Evolutionary conservation across 331 rosid genomes (phyloP).

Genomic region (Saraca asoca): DNA sequence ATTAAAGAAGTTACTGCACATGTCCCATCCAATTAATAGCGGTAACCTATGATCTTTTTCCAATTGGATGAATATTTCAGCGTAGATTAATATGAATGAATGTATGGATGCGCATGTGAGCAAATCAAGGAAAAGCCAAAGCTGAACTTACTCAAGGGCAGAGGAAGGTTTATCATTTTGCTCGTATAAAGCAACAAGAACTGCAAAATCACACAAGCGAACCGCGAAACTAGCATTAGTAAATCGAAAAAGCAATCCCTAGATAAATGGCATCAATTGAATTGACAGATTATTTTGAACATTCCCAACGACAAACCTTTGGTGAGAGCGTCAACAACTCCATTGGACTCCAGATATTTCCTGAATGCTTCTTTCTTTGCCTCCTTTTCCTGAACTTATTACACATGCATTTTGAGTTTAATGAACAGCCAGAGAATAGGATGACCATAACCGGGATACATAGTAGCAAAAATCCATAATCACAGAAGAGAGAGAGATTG

Average conservation of each 20-base stretch:
- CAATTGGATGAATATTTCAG: background rate
- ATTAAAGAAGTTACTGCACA: background rate
- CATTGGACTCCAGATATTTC: slow-evolving; percentile 91
- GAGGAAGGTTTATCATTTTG: slow-evolving; percentile 96
- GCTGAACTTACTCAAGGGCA: slow-evolving; percentile 74
- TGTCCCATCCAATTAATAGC: background rate
- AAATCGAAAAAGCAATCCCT: slow-evolving; percentile 11
- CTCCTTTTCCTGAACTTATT: slow-evolving; percentile 68
- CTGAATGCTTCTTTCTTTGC: slow-evolving; percentile 89
- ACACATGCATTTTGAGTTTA: background rate
- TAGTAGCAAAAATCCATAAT: too few relatives aligned
- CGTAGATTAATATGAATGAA: background rate
- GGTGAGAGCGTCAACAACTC: slow-evolving; percentile 91
- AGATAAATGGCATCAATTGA: background rate
- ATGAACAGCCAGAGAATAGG: background rate
- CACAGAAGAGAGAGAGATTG: too few relatives aligned
- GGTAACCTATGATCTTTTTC: background rate
- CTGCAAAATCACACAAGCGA: slow-evolving; percentile 50
- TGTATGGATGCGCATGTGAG: background rate
- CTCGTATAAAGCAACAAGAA: slow-evolving; percentile 87
- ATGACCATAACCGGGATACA: too few relatives aligned
- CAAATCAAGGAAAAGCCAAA: background rate
- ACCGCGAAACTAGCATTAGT: background rate
- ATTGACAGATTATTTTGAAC: too few relatives aligned
- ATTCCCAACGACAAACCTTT: slow-evolving; percentile 51